These are phyloP conservation scores for Rhynchospora breviuscula DNA, from an alignment of 176 grass and related monocot species.

Conservation along the genomic window DNA sequence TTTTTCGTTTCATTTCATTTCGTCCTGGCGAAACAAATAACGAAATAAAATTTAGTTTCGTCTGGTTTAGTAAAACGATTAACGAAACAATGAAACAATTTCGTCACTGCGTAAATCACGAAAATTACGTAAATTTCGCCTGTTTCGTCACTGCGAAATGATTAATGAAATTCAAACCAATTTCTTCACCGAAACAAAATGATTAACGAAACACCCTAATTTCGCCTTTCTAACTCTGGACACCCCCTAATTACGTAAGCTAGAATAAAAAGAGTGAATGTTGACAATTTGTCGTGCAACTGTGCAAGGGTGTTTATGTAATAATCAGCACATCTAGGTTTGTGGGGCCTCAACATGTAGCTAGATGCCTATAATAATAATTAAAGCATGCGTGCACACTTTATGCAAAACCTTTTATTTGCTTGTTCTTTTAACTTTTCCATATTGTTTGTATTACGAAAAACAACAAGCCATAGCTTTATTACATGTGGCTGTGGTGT, in stretches of 20 bases:
- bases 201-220: no score
- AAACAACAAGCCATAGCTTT: neutral
- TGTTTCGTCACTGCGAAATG: no score
- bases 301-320: neutral
- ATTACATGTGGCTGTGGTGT: neutral
- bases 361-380: neutral
- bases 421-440: conserved; percentile 7
- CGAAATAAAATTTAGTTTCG: no score
- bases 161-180: no score
- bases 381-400: conserved; percentile 24
- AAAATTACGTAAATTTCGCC: no score
- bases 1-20: no score
- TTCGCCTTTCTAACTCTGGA: no score
- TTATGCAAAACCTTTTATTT: conserved; percentile 13
- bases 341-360: neutral
- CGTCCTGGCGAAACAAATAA: no score
- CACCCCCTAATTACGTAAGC: neutral
- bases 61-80: no score
- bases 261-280: neutral
- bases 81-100: no score
- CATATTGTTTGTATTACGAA: conserved; percentile 7
- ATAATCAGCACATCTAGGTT: neutral
- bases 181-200: no score
- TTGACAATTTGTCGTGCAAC: neutral
- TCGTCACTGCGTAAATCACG: no score